These are phyloP conservation scores for Elsinoe fawcettii DNA, from an alignment of 2,329 filamentous ascomycete genomes.

Conservation along the genomic window DNA sequence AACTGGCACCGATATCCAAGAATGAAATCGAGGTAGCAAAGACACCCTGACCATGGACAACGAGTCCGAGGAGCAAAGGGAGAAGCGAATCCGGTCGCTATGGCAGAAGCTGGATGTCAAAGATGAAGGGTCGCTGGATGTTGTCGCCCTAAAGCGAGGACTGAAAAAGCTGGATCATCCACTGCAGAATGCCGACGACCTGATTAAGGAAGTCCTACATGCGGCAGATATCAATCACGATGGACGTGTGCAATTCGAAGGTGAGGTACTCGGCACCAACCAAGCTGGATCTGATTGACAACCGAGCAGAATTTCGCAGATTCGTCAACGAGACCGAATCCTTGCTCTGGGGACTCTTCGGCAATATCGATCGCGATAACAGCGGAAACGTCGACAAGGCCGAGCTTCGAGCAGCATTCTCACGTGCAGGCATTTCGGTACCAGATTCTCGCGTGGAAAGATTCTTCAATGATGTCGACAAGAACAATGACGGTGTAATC, in stretches of 20 bases:
- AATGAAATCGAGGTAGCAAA: slow-evolving; percentile 24
- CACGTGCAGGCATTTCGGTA: slow-evolving; percentile 68
- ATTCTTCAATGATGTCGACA: slow-evolving; percentile 86
- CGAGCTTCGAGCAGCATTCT: slow-evolving; percentile 75
- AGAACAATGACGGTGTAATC: slow-evolving; percentile 78
- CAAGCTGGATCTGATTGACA: background rate
- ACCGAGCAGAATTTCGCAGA: slow-evolving; percentile 65
- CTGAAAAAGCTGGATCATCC: slow-evolving; percentile 85
- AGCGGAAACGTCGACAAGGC: slow-evolving; percentile 79
- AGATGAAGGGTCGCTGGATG: slow-evolving; percentile 70
- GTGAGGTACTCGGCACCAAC: slow-evolving; percentile 38
- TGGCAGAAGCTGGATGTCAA: slow-evolving; percentile 77
- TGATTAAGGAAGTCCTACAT: slow-evolving; percentile 72
- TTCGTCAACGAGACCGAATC: slow-evolving; percentile 85
- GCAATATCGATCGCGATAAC: slow-evolving; percentile 74
- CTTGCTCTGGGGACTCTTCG: slow-evolving; percentile 74
- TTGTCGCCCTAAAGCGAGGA: slow-evolving; percentile 76
- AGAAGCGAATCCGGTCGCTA: slow-evolving; percentile 72
- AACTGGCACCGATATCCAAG: background rate
- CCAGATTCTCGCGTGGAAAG: slow-evolving; percentile 67
- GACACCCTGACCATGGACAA: slow-evolving; percentile 52
- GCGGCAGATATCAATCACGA: slow-evolving; percentile 81
- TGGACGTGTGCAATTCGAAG: slow-evolving; percentile 83
- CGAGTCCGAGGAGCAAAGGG: slow-evolving; percentile 70
- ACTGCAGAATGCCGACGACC: slow-evolving; percentile 82